Base-by-base conservation (phyloP, 495 filamentous ascomycete genomes). In the Extremus antarcticus region DNA sequence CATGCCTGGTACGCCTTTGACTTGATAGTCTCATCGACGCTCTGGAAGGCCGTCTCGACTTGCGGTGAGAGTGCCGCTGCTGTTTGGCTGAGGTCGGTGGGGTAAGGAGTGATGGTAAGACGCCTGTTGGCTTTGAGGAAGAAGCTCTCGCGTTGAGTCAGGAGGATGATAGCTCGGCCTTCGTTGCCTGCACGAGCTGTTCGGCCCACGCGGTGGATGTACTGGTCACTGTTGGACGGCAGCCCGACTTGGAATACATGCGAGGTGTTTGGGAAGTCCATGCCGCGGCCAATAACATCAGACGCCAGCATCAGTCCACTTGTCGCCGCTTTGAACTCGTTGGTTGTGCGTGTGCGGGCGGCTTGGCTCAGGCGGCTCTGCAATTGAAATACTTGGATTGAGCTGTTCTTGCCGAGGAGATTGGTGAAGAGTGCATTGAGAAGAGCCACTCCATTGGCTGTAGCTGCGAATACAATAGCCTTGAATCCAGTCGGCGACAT, bases 251-350 rank as follows among this genome's bases (percentile, higher is more conserved):
- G 85, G 51, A 89, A 76, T 58, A 89, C 82, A 55, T 85, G 81
- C 38, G 80, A 84, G 32, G 87, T 84, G 46, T 78, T 76, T 1
- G 83, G 84, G 65, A 87, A 87, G 65, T 89, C 84, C 81, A 89
- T 85, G 25, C 84, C 84, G 50, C 84, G 77, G 17, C 83, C 84
- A 45, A 87, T 77, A 22, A 87, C 82, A 64, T 87, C 83, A 16
- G 79, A 79, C 32, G 83, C 83, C 59, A 86, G 78, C 61, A 87
- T 66, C 53, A 86, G 73, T 32, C 77, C 74, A 24, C 68, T 66
- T 3, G 63, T 63, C 0, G 78, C 76, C 20, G 75, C 65, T 55
- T 83, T 83, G 73, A 83, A 87, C 19, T 74, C 69, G 16, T 77
- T 73, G 3, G 83, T 85, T 17, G 76, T 75, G 22, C 64, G 74